These are phyloP conservation scores for Pontederia paniculata DNA, from an alignment of 176 grass and related monocot species.

Conservation along the genomic window DNA sequence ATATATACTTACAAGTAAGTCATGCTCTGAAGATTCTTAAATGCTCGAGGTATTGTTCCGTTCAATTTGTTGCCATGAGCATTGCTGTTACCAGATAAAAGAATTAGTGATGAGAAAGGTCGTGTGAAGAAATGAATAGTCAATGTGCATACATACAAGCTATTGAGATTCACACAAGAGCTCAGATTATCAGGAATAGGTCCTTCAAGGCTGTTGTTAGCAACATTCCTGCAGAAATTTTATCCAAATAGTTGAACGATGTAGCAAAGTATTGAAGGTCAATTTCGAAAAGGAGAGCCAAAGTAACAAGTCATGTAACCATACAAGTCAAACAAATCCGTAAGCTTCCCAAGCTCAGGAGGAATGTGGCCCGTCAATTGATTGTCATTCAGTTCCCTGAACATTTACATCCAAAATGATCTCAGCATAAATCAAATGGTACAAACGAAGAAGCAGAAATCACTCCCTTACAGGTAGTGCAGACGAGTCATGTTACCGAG, in stretches of 20 bases:
- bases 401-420: conserved; percentile 22
- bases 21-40: conserved; percentile 92
- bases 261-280: too few species aligned
- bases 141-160: conserved; percentile 58
- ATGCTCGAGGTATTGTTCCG: conserved; percentile 75
- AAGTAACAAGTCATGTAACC: background rate
- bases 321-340: conserved; percentile 90
- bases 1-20: conserved; percentile 67
- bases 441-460: background rate
- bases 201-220: conserved; percentile 79
- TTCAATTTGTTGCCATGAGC: conserved; percentile 79
- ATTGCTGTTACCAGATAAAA: conserved; percentile 46
- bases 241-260: background rate
- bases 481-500: conserved; percentile 93
- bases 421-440: background rate
- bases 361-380: conserved; percentile 67
- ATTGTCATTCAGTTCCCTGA: conserved; percentile 94
- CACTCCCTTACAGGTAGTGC: conserved; percentile 72
- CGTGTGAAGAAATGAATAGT: too few species aligned
- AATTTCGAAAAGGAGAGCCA: too few species aligned
- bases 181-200: conserved; percentile 87
- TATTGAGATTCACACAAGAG: conserved; percentile 91
- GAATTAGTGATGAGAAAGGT: conserved; percentile 1
- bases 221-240: conserved; percentile 56
- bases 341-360: conserved; percentile 80